Evolutionary conservation across 2,329 filamentous ascomycete genomes (phyloP), one percentile per base, ranked within the genome.

Genomic region (Chalaropsis ovoidea): DNA sequence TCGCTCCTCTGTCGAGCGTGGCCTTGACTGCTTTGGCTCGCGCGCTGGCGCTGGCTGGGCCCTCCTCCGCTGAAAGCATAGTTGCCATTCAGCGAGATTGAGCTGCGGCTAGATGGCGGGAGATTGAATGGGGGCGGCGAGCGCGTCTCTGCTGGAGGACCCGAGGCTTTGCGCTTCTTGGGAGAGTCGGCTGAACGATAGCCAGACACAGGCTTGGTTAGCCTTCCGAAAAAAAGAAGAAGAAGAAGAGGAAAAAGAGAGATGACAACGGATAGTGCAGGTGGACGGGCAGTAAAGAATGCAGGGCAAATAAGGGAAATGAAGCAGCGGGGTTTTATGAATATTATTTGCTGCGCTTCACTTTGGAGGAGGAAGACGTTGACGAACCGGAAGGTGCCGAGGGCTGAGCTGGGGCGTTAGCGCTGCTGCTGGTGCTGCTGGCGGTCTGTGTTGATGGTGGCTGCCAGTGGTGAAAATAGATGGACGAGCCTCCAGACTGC

Each of bases 391-490:
- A 86, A 72, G 89, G 87, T 68, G 87, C 88, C 71, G 82, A 83
- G 68, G 88, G 87, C 73, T 88, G 86, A 71, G 85, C 84, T 66
- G 82, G 79, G 73, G 79, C 77, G 69, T 80, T 77, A 68, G 15
- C 17, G n/a, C 3, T 47, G 43, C 43, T 47, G 31, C 31, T 31
- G 13, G 22, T 56, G 52, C 17, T 58, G 52, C 31, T 58, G 31
- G 31, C 52, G 17, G 52, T 58, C 27, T 58, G 52, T 5, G 52
- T 82, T 24, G 80, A 82, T 15, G 91, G 91, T 58, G 91, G 91
- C 67, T 93, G 88, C 90, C 91, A 96, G 73, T 95, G 90, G 72
- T 95, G 90, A 74, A 96, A 96, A 75, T 90, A 94, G 61, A 95
- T 88, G 24, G 86, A 88, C 39, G 62, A 43, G 31, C 47, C 43